Base-by-base conservation (phyloP, 1,139 yeast species). In the Saccharomyces hybrid region DNA sequence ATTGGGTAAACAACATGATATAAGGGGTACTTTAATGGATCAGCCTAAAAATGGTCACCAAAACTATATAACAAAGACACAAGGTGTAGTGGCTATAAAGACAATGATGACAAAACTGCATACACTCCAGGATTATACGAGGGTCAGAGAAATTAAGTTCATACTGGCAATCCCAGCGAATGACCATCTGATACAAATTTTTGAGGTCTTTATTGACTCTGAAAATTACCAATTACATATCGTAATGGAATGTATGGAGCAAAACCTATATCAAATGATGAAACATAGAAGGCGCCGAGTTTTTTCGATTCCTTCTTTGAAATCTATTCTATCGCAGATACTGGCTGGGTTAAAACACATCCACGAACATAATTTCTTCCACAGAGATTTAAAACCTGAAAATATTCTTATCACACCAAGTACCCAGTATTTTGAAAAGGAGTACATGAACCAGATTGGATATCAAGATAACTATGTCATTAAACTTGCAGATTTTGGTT, bases 341-440 rank as follows among this genome's bases (percentile, higher is more conserved):
- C 75, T 89, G 52, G 76, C 79, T 52, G 98, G 95, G 1, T 76
- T 91, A 46, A 78, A 80, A 53, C 98, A 93, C 70, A 89, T 93
- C 56, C 99, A 93, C 68, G 72, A 73, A 29, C 75, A 80, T 60
- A 80, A 82, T 34, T 91, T 80, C 68, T 88, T 86, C 67, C 98
- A 93, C 69, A 80, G 99, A 57, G 99, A 93, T 74, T 79, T 93
- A 53, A 93, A 91, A 70, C 98, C 98, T 0, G 98, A 85, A 64
- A 93, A 93, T 69, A 84, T 93, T 28, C 78, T 91, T 60, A 81
- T 91, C 1, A 76, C 84, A 48, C 81, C 83, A 25, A 73, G 86
- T 2, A 70, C 71, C 47, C 76, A 77, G 52, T 84, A 77, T 63
- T 84, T 78, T 67, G 60, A 85, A 80, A 46, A 75, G 72, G 52